These are phyloP conservation scores for Asterophora parasitica DNA, from an alignment of 768 basidiomycete genomes.

Conservation along the genomic window DNA sequence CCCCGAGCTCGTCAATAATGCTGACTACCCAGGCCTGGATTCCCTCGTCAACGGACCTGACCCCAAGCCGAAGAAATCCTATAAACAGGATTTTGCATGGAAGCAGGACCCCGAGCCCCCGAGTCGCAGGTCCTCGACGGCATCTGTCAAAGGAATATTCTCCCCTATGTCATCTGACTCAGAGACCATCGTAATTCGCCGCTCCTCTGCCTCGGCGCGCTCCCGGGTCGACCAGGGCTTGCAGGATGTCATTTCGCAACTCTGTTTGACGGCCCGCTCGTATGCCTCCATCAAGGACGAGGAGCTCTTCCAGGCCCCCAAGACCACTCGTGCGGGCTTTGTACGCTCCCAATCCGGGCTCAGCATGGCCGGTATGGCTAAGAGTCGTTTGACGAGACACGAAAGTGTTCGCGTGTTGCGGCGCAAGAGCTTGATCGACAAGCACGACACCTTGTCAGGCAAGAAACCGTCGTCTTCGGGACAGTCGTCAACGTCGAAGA, in stretches of 20 bases:
- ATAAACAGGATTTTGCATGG: constrained; percentile 20
- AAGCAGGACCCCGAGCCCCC: constrained; percentile 26
- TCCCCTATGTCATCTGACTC: constrained; percentile 46
- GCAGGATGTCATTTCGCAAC: constrained; percentile 75
- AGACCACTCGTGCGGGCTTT: constrained; percentile 37
- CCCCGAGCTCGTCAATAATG: constrained; percentile 36
- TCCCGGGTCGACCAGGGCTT: constrained; percentile 72
- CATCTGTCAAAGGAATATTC: constrained; percentile 60
- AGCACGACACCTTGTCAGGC: constrained; percentile 22
- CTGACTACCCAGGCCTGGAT: constrained; percentile 30
- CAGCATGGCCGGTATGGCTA: constrained; percentile 59
- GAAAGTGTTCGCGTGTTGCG: constrained; percentile 68
- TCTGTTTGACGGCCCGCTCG: constrained; percentile 62
- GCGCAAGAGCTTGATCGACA: constrained; percentile 44
- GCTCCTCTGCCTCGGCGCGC: constrained; percentile 61
- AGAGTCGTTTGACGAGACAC: constrained; percentile 57
- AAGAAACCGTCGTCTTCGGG: constrained; percentile 21
- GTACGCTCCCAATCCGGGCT: constrained; percentile 55
- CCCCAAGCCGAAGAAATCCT: constrained; percentile 24
- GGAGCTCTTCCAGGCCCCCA: constrained; percentile 55
- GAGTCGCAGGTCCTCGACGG: constrained; percentile 59
- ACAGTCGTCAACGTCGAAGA: constrained; percentile 19
- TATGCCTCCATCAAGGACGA: constrained; percentile 60
- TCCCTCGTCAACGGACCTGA: constrained; percentile 29
- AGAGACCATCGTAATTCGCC: constrained; percentile 59